Conservation (phyloP, 805 yeast genomes). For the Wickerhamomyces subpelliculosus region DNA sequence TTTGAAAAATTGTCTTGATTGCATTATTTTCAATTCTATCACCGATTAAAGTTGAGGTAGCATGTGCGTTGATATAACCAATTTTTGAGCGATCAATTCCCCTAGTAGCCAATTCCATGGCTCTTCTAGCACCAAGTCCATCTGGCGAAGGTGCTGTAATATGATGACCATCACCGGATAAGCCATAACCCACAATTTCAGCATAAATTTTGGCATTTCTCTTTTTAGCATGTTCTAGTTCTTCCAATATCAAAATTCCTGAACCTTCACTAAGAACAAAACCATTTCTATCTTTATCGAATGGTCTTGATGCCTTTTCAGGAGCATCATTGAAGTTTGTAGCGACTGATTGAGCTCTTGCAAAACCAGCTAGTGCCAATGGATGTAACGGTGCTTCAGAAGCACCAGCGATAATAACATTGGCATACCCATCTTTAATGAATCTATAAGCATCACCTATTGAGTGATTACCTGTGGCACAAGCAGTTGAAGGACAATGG, state of each 20-base stretch:
- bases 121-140: slow-evolving; percentile 78
- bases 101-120: slow-evolving; percentile 73
- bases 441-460: slow-evolving; percentile 89
- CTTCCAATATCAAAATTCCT: slow-evolving; percentile 74
- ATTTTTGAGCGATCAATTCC: slow-evolving; percentile 41
- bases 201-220: slow-evolving; percentile 70
- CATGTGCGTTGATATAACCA: slow-evolving; percentile 91
- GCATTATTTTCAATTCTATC: slow-evolving; percentile 85
- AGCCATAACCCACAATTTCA: slow-evolving; percentile 82
- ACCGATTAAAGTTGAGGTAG: slow-evolving; percentile 87
- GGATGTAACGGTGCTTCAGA: slow-evolving; percentile 87
- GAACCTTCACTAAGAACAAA: slow-evolving; percentile 94
- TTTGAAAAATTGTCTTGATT: slow-evolving; percentile 44
- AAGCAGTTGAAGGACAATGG: slow-evolving; percentile 87
- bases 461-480: slow-evolving; percentile 93
- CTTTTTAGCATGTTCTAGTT: slow-evolving; percentile 61
- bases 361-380: slow-evolving; percentile 80
- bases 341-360: slow-evolving; percentile 77
- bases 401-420: slow-evolving; percentile 92
- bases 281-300: slow-evolving; percentile 72
- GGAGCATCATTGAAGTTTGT: slow-evolving; percentile 60
- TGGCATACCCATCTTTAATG: slow-evolving; percentile 71
- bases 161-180: slow-evolving; percentile 87
- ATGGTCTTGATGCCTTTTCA: slow-evolving; percentile 71
- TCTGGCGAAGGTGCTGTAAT: slow-evolving; percentile 83